phyloP scores from a whole-genome alignment of 1,284 basidiomycete species.

The Vanrija sp. region DNA sequence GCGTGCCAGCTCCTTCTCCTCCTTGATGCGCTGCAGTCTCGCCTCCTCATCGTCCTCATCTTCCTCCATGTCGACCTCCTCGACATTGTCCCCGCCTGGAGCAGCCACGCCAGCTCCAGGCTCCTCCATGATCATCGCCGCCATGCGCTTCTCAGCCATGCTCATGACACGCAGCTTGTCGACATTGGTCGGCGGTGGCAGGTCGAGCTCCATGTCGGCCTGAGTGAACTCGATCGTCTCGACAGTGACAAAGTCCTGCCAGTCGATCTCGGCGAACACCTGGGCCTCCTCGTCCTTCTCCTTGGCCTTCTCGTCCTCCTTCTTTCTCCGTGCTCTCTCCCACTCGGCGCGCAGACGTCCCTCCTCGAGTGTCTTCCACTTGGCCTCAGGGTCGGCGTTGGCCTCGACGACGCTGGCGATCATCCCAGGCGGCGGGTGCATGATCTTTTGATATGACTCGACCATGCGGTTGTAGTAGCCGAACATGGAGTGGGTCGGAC shows the following conservation, averaged over 20 bases:
- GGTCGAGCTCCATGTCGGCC: slow-evolving; percentile 81
- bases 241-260: slow-evolving; percentile 99
- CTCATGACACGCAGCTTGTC: slow-evolving; percentile 96
- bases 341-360: slow-evolving; percentile 78
- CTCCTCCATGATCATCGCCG: slow-evolving; percentile 95
- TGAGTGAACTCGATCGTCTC: slow-evolving; percentile 98
- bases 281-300: slow-evolving; percentile 66
- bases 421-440: slow-evolving; percentile 74
- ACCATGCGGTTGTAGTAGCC: slow-evolving; percentile 95
- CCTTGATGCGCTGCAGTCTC: slow-evolving; percentile 62
- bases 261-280: slow-evolving; percentile 95
- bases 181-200: slow-evolving; percentile 91
- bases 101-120: slow-evolving; percentile 61
- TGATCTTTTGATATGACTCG: slow-evolving; percentile 89
- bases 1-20: slow-evolving; percentile 68
- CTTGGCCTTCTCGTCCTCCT: slow-evolving; percentile 79
- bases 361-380: slow-evolving; percentile 74
- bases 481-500: slow-evolving; percentile 92
- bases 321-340: slow-evolving; percentile 77
- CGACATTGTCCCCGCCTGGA: slow-evolving; percentile 58
- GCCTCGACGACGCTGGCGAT: slow-evolving; percentile 65
- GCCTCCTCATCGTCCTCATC: slow-evolving; percentile 57
- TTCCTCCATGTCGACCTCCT: slow-evolving; percentile 60
- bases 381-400: slow-evolving; percentile 57
- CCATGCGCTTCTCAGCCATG: slow-evolving; percentile 94